phyloP scores from a whole-genome alignment of 179 eudicot genomes.

The Camellia oleifera region DNA sequence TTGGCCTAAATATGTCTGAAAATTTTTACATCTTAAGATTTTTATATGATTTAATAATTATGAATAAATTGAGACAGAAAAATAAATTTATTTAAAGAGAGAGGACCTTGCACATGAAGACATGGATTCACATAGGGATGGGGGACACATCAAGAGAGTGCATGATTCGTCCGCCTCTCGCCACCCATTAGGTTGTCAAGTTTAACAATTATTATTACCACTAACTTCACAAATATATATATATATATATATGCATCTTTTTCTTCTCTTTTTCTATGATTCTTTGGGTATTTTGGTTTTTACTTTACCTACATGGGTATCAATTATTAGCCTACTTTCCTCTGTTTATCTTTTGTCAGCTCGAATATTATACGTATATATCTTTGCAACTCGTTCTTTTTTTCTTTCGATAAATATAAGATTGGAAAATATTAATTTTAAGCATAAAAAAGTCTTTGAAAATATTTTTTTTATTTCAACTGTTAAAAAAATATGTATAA shows the following conservation, averaged over 20 bases:
- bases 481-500: too few species aligned
- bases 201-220: slow-evolving; percentile 17
- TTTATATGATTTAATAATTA: too few species aligned
- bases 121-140: slow-evolving; percentile 30
- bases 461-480: too few species aligned
- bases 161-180: slow-evolving; percentile 19
- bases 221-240: neutral
- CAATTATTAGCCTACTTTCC: slow-evolving; percentile 11
- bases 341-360: neutral
- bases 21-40: too few species aligned
- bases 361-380: too few species aligned
- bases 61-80: too few species aligned
- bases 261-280: slow-evolving; percentile 5
- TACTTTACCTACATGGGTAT: neutral
- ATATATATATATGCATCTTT: neutral
- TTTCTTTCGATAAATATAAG: neutral
- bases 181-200: slow-evolving; percentile 24
- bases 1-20: too few species aligned
- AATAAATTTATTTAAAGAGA: too few species aligned
- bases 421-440: too few species aligned
- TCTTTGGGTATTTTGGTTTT: slow-evolving; percentile 3
- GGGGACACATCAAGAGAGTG: slow-evolving; percentile 24
- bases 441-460: too few species aligned
- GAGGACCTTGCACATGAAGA: neutral
- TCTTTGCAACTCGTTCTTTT: neutral